phyloP scores from a whole-genome alignment of 1,284 basidiomycete genomes.

The Boletellus deceptivus region DNA sequence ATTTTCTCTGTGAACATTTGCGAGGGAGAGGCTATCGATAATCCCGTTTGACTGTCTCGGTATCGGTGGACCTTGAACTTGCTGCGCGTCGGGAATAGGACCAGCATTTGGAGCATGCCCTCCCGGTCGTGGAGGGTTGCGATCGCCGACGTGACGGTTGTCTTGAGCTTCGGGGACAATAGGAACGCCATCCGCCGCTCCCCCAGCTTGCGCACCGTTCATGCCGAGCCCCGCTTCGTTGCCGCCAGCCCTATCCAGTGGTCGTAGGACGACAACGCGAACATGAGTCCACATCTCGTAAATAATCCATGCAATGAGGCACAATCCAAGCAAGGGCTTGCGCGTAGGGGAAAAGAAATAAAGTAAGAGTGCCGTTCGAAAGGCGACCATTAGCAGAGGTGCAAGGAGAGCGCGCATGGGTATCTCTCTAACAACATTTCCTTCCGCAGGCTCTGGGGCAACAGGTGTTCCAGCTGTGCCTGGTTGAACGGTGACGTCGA shows the following conservation, averaged over 20 bases:
- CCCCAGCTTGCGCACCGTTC: constrained; percentile 22
- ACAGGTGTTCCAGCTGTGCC: constrained; percentile 17
- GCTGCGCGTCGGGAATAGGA: constrained; percentile 18
- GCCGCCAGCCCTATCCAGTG: constrained; percentile 30
- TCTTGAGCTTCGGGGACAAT: constrained; percentile 13
- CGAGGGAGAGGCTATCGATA: constrained; percentile 54
- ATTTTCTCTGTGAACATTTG: constrained; percentile 58
- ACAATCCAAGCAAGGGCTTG: constrained; percentile 66
- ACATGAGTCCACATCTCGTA: constrained; percentile 79
- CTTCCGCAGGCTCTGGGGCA: constrained; percentile 21
- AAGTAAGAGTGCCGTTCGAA: constrained; percentile 68
- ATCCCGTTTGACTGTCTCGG: constrained; percentile 35
- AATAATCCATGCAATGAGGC: constrained; percentile 67
- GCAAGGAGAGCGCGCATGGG: constrained; percentile 51
- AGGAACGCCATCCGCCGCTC: constrained; percentile 18
- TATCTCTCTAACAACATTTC: constrained; percentile 37
- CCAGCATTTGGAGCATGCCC: constrained; percentile 18
- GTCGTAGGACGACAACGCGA: constrained; percentile 49
- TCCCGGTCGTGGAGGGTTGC: constrained; percentile 12
- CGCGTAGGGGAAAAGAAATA: constrained; percentile 78
- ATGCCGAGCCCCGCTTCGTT: constrained; percentile 17
- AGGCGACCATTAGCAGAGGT: constrained; percentile 62
- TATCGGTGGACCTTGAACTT: constrained; percentile 23
- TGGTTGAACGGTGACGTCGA: constrained; percentile 20
- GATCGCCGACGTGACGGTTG: constrained; percentile 16